Evolutionary conservation across 2,329 filamentous ascomycete species (phyloP).

Genomic region (Scytalidium lignicola): DNA sequence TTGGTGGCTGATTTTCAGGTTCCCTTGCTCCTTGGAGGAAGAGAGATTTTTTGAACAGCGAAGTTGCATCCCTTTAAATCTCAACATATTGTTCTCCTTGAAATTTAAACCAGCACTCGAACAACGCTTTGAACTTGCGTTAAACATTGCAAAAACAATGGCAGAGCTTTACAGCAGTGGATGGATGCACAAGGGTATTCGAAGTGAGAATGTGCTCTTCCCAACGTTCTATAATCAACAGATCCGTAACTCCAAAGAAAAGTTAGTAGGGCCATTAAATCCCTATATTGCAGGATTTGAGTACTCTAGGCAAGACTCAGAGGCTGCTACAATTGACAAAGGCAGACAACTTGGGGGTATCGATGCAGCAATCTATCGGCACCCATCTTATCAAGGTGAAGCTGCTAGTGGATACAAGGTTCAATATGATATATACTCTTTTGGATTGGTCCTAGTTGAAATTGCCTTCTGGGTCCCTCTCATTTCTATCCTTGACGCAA

Average conservation of each 20-base stretch:
- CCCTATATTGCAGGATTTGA: constrained; percentile 2
- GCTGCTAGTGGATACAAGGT: constrained; percentile 5
- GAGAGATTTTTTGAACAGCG: no score
- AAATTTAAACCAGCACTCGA: no score
- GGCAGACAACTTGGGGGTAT: background rate
- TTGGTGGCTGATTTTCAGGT: no score
- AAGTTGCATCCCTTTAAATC: no score
- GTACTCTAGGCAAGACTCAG: constrained; percentile 5
- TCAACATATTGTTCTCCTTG: no score
- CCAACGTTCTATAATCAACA: background rate
- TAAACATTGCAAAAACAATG: constrained; percentile 7
- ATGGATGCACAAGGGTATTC: constrained; percentile 16
- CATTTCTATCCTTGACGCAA: no score
- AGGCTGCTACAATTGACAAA: constrained; percentile 1
- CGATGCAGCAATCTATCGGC: constrained; percentile 1
- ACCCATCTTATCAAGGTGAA: constrained; percentile 6
- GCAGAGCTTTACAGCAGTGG: constrained; percentile 10
- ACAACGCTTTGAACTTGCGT: constrained; percentile 4
- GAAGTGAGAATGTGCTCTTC: constrained; percentile 14
- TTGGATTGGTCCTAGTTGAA: constrained; percentile 4
- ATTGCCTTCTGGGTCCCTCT: constrained; percentile 3
- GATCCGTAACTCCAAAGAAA: no score
- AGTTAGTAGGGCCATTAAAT: no score
- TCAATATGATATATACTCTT: constrained; percentile 6
- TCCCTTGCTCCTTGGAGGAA: no score